Evolutionary conservation across 2,329 filamentous ascomycete species (phyloP).

Genomic region (Talaromyces pinophilus): DNA sequence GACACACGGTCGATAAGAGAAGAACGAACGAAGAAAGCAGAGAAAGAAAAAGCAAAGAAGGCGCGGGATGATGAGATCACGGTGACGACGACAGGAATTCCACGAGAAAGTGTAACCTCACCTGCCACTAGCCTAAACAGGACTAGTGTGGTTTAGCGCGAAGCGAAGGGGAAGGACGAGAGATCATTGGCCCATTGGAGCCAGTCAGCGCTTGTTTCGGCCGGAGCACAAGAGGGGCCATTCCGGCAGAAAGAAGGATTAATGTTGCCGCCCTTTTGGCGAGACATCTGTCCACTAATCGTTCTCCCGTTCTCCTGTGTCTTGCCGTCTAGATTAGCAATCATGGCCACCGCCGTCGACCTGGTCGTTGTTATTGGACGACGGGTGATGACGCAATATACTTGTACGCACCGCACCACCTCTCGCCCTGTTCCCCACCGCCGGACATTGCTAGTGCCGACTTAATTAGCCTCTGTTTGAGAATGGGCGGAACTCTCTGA

Average conservation of each 20-base stretch:
- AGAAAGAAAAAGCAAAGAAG: neutral
- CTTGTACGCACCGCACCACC: neutral
- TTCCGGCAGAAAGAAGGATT: neutral
- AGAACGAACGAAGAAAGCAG: neutral
- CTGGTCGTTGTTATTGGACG: neutral
- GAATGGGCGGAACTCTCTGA: neutral
- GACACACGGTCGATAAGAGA: neutral
- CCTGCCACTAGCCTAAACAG: neutral
- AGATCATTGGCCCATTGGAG: neutral
- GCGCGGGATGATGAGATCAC: constrained; percentile 37
- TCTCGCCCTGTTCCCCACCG: constrained; percentile 2
- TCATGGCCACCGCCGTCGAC: constrained; percentile 2
- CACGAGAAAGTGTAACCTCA: constrained; percentile 16
- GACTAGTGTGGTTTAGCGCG: constrained; percentile 4
- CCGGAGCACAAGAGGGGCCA: neutral
- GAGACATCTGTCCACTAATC: neutral
- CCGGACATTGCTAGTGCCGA: neutral
- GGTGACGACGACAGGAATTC: constrained; percentile 38
- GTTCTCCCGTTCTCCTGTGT: neutral
- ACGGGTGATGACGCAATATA: constrained; percentile 15
- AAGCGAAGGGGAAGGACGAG: neutral
- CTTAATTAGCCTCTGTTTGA: neutral
- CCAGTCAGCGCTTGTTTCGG: constrained; percentile 13
- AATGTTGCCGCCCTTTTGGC: neutral
- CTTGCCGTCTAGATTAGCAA: constrained; percentile 1